Conservation (phyloP, 2,329 filamentous ascomycete species). For the Malbranchea zuffiana region DNA sequence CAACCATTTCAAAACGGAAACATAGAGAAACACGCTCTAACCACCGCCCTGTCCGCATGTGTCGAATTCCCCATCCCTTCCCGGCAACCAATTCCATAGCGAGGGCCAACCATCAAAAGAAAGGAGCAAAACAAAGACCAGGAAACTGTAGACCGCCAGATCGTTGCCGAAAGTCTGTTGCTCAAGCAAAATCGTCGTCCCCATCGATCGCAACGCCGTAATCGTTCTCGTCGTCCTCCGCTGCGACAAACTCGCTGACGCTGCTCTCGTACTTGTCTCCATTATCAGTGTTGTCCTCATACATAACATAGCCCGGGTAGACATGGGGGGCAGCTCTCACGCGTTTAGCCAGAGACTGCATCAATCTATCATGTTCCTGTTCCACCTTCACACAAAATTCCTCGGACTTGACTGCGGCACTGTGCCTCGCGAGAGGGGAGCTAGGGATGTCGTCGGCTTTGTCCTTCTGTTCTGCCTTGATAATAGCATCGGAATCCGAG, state of each 20-base stretch:
- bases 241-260: conserved; percentile 11
- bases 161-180: no score
- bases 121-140: no score
- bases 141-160: no score
- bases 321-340: conserved; percentile 16
- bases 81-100: no score
- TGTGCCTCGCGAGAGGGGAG: not conserved
- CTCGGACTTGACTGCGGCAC: not conserved
- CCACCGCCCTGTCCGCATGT: no score
- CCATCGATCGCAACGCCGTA: conserved; percentile 2
- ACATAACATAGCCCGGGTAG: conserved; percentile 16
- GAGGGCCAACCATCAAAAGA: no score
- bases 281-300: conserved; percentile 13
- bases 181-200: conserved; percentile 5
- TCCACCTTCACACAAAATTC: not conserved
- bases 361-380: conserved; percentile 1
- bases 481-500: not conserved
- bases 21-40: no score
- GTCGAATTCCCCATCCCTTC: no score
- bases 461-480: conserved; percentile 4
- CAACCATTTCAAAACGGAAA: no score
- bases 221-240: conserved; percentile 1
- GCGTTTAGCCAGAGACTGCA: conserved; percentile 15
- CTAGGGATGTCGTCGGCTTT: not conserved
- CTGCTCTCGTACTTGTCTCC: conserved; percentile 12